Evolutionary conservation across 352 stramenopile species (phyloP).

Genomic region (Pythium dissotocum): DNA sequence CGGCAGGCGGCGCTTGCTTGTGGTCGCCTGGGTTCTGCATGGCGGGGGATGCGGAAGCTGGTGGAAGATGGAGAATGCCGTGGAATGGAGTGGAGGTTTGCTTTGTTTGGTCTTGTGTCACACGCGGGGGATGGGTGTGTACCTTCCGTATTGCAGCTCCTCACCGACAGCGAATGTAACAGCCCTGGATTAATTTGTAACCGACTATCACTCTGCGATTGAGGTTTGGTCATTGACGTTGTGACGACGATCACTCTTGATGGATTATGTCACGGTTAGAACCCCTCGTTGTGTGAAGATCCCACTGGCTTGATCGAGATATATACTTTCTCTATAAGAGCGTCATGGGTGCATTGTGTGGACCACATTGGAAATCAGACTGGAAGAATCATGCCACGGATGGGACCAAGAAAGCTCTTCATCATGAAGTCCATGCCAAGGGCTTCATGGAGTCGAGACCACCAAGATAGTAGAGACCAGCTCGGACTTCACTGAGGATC

Average conservation of each 20-base stretch:
- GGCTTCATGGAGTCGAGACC: neutral
- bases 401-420: too few species aligned
- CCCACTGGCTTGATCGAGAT: neutral
- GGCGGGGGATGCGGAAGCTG: neutral
- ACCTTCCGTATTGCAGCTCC: neutral
- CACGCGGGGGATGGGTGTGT: neutral
- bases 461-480: too few species aligned
- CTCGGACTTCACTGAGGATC: too few species aligned
- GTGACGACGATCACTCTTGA: neutral
- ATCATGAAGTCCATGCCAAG: neutral
- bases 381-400: too few species aligned
- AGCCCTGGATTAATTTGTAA: neutral
- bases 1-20: slow-evolving; percentile 3
- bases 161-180: neutral
- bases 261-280: neutral
- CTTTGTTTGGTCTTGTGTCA: neutral
- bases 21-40: slow-evolving; percentile 16
- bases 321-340: neutral
- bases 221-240: too few species aligned
- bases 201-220: neutral
- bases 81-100: neutral
- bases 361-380: neutral
- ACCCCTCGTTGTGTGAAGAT: neutral
- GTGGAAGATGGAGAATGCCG: slow-evolving; percentile 3
- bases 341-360: neutral